Base-by-base conservation (phyloP, 2,329 filamentous ascomycete genomes). In the Hypoxylon sp. region DNA sequence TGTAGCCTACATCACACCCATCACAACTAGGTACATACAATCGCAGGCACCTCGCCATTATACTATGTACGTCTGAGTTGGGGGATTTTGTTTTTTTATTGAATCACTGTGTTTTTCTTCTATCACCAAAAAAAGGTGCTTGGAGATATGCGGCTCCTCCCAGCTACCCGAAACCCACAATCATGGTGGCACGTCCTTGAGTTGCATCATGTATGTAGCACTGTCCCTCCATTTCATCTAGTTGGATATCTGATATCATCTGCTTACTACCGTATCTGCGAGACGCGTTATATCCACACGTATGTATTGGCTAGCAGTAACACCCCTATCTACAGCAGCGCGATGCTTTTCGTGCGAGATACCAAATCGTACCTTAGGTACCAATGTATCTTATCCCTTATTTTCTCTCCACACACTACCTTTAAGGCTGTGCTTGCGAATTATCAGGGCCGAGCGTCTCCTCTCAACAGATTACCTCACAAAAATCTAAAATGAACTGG, bases 381-480 rank as follows among this genome's bases (percentile, higher is more conserved):
- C 28, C 28, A 30, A 30, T 2, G 13, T 60, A 36, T n/a, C 7
- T 41, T 17, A 50, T 41, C 46, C 57, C 23, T 45, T 45, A 36
- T 17, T 34, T 49, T 14, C 11, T 30, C 55, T 28, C 23, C n/a
- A 41, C 17, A 43, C 3, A 9, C 23, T 30, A 30, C 28, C 6
- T n/a, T 50, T 30, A 41, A 32, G 46, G 34, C 23, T 45, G 30
- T 34, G 49, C 34, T 46, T 30, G 30, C 9, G 45, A 28, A 43
- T 30, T 23, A 53, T 38, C 53, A 28, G 23, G 28, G 60, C 60
- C 64, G 65, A 65, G 60, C 51, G 38, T 28, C 34, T 63, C n/a
- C 34, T 63, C 50, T 58, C 52, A 63, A 64, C 50, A 36, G 46
- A 68, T 66, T 70, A 68, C 62, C 60, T 70, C 30, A 70, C 49